phyloP scores from a whole-genome alignment of 352 stramenopile species.

The Phytophthora ramorum region DNA sequence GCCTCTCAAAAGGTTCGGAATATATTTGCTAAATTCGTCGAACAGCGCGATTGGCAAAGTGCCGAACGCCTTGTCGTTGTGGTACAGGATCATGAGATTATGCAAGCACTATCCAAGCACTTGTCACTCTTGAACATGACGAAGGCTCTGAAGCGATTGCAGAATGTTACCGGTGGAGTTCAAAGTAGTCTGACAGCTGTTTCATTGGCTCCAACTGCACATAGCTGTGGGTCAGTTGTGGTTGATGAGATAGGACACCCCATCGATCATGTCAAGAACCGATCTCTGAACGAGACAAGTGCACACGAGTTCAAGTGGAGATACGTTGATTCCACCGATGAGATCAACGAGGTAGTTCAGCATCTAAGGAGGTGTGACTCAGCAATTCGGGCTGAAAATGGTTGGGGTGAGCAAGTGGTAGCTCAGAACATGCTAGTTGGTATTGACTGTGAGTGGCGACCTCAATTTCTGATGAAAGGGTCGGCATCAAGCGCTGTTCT shows the following conservation, averaged over 20 bases:
- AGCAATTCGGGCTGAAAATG: not conserved
- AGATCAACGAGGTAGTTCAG: constrained; percentile 35
- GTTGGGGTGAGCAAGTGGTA: constrained; percentile 11
- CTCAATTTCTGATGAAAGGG: constrained; percentile 47
- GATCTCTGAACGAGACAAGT: constrained; percentile 11
- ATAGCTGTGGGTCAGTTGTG: not conserved
- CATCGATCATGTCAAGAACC: constrained; percentile 44
- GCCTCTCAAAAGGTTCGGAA: constrained; percentile 10
- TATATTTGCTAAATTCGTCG: constrained; percentile 40
- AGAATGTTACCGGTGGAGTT: constrained; percentile 25
- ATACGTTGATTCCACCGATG: constrained; percentile 34
- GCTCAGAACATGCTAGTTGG: constrained; percentile 44
- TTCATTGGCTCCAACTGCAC: not conserved
- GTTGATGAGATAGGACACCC: constrained; percentile 4
- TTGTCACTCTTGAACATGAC: constrained; percentile 48
- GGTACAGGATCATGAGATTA: constrained; percentile 29
- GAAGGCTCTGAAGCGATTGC: constrained; percentile 65
- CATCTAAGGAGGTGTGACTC: constrained; percentile 22
- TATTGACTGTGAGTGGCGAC: constrained; percentile 74
- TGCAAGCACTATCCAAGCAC: constrained; percentile 40
- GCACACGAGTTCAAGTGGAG: constrained; percentile 33
- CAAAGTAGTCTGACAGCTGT: not conserved
- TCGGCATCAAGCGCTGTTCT: not conserved
- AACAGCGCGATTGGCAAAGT: constrained; percentile 58
- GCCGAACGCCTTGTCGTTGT: constrained; percentile 46